Percentiles rank a stretch among this genome's conserved stretches.
Conservation (phyloP, 2,329 filamentous ascomycete genomes). For the Didymella keratinophila region DNA sequence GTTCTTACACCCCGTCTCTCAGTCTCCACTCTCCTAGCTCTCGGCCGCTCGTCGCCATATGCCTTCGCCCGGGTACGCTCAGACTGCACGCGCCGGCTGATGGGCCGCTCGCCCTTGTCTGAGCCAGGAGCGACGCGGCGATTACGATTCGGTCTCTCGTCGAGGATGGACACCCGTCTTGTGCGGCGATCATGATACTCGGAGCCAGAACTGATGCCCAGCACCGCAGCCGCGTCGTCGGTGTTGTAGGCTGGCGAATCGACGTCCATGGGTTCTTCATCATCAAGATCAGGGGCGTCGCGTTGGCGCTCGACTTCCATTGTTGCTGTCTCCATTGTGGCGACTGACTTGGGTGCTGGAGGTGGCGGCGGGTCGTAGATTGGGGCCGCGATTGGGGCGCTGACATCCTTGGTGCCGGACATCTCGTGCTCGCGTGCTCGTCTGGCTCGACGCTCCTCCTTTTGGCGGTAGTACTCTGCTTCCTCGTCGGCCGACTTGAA, state of each 20-base stretch:
- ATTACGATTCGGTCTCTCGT: slow-evolving; percentile 40
- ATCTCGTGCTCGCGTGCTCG: slow-evolving; percentile 39
- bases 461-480: slow-evolving; percentile 42
- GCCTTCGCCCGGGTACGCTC: slow-evolving; percentile 39
- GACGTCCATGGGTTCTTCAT: slow-evolving; percentile 10
- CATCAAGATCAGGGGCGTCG: slow-evolving; percentile 10
- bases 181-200: slow-evolving; percentile 40
- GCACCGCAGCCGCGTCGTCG: slow-evolving; percentile 39
- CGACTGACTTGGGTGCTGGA: slow-evolving; percentile 12
- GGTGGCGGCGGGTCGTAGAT: slow-evolving; percentile 31
- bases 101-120: slow-evolving; percentile 40
- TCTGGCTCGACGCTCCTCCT: slow-evolving; percentile 40
- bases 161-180: slow-evolving; percentile 36
- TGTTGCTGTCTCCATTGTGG: slow-evolving; percentile 29
- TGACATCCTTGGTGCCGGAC: slow-evolving; percentile 38
- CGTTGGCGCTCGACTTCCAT: slow-evolving; percentile 18
- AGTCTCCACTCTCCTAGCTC: slow-evolving; percentile 33
- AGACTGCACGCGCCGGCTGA: slow-evolving; percentile 38
- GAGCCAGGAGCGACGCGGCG: slow-evolving; percentile 40
- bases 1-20: slow-evolving; percentile 19
- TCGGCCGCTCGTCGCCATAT: slow-evolving; percentile 33
- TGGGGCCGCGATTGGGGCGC: slow-evolving; percentile 27
- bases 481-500: slow-evolving; percentile 45
- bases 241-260: slow-evolving; percentile 17
- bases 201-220: slow-evolving; percentile 39